A percentile compares a stretch with the other conserved stretches of the same genome.
phyloP scores from a whole-genome alignment of 2,329 filamentous ascomycete species.

The Penicillium sp. region DNA sequence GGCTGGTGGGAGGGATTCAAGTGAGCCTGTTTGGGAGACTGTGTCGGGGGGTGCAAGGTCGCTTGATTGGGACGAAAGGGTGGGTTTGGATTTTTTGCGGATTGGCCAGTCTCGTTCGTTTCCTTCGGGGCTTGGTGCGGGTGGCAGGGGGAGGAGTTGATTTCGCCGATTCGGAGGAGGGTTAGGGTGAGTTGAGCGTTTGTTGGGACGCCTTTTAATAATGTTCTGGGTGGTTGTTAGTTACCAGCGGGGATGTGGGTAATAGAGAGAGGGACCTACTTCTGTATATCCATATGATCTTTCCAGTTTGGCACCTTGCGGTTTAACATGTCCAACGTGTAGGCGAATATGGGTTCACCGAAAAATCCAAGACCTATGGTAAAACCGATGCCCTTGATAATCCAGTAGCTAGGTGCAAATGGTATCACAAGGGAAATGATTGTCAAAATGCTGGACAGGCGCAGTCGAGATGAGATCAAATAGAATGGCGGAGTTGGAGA shows the following conservation, averaged over 20 bases:
- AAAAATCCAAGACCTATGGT: constrained; percentile 69
- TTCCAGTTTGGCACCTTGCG: constrained; percentile 63
- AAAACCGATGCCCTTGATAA: constrained; percentile 63
- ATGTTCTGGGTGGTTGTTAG: constrained; percentile 44
- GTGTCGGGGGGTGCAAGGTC: constrained; percentile 31
- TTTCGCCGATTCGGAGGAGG: constrained; percentile 73
- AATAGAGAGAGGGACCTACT: constrained; percentile 32
- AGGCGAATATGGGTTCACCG: constrained; percentile 65
- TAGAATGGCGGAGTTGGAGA: constrained; percentile 61
- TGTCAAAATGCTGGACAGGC: constrained; percentile 51
- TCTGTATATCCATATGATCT: constrained; percentile 67
- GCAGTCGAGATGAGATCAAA: constrained; percentile 48
- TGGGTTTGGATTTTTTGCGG: constrained; percentile 48
- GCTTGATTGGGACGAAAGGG: constrained; percentile 54
- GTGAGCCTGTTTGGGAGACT: neutral
- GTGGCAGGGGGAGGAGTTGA: constrained; percentile 71
- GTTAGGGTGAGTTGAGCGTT: constrained; percentile 81
- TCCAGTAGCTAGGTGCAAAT: constrained; percentile 55
- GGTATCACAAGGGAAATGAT: constrained; percentile 51
- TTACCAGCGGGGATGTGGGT: neutral
- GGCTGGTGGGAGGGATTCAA: constrained; percentile 1
- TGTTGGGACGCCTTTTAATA: constrained; percentile 76
- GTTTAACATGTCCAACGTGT: constrained; percentile 50
- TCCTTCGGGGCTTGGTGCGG: constrained; percentile 46
- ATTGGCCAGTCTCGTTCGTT: constrained; percentile 30